A percentile compares a stretch with the other conserved stretches of the same genome.
phyloP scores from a whole-genome alignment of 164 flowering plant species.

The Vitis amurensis region DNA sequence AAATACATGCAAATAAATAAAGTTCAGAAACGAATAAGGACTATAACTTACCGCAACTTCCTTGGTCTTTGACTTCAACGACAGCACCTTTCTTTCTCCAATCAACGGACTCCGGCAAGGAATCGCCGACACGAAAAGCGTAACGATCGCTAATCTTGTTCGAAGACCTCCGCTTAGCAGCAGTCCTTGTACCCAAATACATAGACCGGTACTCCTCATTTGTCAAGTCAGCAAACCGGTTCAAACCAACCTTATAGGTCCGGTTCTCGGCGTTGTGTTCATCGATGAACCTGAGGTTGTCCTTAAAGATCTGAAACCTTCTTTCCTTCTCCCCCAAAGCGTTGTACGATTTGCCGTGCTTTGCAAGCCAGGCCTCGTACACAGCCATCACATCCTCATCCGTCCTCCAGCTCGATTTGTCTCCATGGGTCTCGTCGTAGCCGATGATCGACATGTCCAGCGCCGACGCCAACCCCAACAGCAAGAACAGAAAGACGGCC shows the following conservation, averaged over 20 bases:
- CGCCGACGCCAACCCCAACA: constrained; percentile 21
- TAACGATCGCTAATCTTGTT: constrained; percentile 47
- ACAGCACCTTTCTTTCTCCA: constrained; percentile 91
- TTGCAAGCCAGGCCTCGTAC: constrained; percentile 63
- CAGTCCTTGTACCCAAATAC: constrained; percentile 35
- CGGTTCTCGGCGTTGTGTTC: constrained; percentile 55
- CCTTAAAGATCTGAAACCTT: constrained; percentile 72
- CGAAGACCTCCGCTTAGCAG: constrained; percentile 1
- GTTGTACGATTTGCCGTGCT: constrained; percentile 66
- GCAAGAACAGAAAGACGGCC: constrained; percentile 15
- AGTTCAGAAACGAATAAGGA: neutral
- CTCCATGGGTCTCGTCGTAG: constrained; percentile 39
- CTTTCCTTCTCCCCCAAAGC: constrained; percentile 64
- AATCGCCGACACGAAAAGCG: constrained; percentile 48
- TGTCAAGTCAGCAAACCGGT: constrained; percentile 59
- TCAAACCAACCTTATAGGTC: constrained; percentile 45
- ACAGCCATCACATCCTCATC: constrained; percentile 43
- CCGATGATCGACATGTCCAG: constrained; percentile 47
- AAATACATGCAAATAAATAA: neutral
- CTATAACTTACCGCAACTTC: constrained; percentile 70
- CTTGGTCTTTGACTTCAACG: constrained; percentile 74
- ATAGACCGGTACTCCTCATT: constrained; percentile 61
- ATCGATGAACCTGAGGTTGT: constrained; percentile 68
- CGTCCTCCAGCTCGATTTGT: constrained; percentile 14
- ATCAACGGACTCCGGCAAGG: constrained; percentile 73